Evolutionary conservation across 768 basidiomycete genomes (phyloP).

Genomic region (Russula sp.): DNA sequence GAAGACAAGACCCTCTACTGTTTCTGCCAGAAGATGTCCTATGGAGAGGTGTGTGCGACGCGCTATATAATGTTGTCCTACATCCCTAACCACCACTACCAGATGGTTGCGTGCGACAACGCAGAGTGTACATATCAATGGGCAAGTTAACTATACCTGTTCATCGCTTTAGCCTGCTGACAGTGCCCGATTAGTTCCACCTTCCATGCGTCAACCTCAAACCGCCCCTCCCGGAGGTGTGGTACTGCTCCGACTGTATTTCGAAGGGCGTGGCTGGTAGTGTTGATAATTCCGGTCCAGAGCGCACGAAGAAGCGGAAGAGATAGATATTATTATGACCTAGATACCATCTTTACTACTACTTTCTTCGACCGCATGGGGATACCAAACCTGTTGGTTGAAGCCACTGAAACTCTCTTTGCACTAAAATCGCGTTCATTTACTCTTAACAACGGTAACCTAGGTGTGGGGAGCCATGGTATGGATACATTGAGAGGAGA

Average conservation of each 20-base stretch:
- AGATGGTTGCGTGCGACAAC: conserved; percentile 26
- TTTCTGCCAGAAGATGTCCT: conserved; percentile 56
- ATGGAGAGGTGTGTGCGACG: conserved; percentile 44
- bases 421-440: neutral
- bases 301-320: conserved; percentile 24
- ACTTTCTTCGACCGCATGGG: neutral
- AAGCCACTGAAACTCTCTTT: neutral
- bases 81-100: neutral
- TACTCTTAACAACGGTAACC: neutral
- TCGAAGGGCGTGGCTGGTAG: conserved; percentile 20
- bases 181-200: conserved; percentile 46
- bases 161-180: neutral
- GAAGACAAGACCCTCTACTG: conserved; percentile 59
- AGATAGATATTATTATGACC: conserved; percentile 32
- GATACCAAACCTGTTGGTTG: neutral
- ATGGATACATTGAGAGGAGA: neutral
- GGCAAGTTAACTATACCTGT: conserved; percentile 9
- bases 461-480: neutral
- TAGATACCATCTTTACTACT: neutral
- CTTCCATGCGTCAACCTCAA: conserved; percentile 54
- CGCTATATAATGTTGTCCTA: neutral
- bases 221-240: conserved; percentile 49
- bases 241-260: conserved; percentile 54
- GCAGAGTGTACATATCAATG: conserved; percentile 22
- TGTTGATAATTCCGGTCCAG: conserved; percentile 14